Conservation (phyloP, 2,329 filamentous ascomycete genomes). For the Ceratocystis harringtonii region DNA sequence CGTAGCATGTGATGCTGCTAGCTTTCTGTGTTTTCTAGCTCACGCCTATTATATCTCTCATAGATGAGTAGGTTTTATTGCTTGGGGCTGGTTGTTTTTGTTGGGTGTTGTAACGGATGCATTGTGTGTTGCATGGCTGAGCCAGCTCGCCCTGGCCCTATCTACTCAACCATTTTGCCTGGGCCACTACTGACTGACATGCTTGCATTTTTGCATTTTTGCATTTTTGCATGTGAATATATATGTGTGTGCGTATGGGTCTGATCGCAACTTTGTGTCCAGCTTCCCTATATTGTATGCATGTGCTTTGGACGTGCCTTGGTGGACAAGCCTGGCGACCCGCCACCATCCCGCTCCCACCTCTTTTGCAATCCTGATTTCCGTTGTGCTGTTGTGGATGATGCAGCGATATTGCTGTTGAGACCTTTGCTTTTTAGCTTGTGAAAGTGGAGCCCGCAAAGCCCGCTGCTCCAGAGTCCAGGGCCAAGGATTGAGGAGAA, state of each 20-base stretch:
- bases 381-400: background rate
- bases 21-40: background rate
- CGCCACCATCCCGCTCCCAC: background rate
- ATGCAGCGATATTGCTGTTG: background rate
- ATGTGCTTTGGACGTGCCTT: background rate
- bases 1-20: no score
- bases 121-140: constrained; percentile 1
- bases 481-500: background rate
- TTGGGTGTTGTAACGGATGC: background rate
- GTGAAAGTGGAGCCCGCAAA: background rate
- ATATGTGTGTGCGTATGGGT: constrained; percentile 2
- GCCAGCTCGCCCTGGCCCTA: background rate
- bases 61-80: background rate
- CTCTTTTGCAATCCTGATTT: background rate
- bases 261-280: background rate
- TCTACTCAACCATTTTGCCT: background rate
- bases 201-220: background rate
- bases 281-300: background rate
- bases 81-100: background rate
- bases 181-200: no score
- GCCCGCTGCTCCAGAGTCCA: background rate
- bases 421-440: background rate
- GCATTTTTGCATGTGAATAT: constrained; percentile 8
- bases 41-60: background rate
- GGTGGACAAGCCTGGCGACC: background rate